Evolutionary conservation across 2,329 filamentous ascomycete genomes (phyloP), one percentile per base, ranked within the genome.

Genomic region (Aspergillus texensis): DNA sequence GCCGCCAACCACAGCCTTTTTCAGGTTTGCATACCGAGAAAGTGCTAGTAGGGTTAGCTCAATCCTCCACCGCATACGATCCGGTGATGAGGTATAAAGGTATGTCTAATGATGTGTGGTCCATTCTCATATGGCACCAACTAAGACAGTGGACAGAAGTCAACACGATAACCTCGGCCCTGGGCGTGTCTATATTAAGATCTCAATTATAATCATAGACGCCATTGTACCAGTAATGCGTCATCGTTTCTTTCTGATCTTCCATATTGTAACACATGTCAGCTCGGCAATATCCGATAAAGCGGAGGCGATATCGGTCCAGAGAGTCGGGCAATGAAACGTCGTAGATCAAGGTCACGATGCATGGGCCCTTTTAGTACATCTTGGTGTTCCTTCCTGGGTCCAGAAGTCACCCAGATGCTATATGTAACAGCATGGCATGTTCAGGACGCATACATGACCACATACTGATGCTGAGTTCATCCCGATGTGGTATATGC

Each of bases 1-100:
- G 34, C 67, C 68, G 14, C 66, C 70, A 0, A 62, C 61, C 2
- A 64, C 62, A 24, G 52, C 58, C 21, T 64, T 63, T 26, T 64
- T 62, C 24, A 43, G 52, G 21, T 55, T 36, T 14, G 24, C 21
- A 39, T 55, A 39, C 39, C 52, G 24, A 39, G 1, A 39, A 14
- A 9, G 9, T 34, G 19, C 21, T 11, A n/a, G n/a, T 6, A 28
- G n/a, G n/a, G 14, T 26, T 39, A n/a, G 52, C 32, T 54, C 30
- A 8, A 10, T 55, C 12, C 5, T 39, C 2, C 32, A 26, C 21
- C 11, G 9, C 2, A 14, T 39, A 9, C n/a, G 14, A 39, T 11
- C 24, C 10, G n/a, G 24, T 6, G 19, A n/a, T 12, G n/a, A 16
- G 6, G 14, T 39, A 24, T 54, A 36, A 36, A 36, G 34, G 34